phyloP scores from a whole-genome alignment of 306 rosid genomes.

The Potentilla sterilis region DNA sequence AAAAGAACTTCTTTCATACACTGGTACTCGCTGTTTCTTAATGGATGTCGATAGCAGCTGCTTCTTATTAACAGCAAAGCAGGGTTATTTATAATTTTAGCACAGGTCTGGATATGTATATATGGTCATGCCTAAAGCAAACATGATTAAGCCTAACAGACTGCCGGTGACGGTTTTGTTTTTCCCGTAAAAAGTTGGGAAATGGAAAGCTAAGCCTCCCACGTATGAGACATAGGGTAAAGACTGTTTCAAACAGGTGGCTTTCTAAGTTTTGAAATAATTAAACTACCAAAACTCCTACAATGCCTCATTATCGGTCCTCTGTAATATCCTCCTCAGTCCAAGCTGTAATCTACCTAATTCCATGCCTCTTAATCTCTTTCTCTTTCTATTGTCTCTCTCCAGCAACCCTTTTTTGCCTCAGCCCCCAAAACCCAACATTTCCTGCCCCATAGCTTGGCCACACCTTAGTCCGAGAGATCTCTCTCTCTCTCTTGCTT shows the following conservation, averaged over 20 bases:
- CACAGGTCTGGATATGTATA: not conserved
- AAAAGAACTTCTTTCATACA: too few species aligned
- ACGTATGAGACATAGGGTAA: constrained; percentile 9
- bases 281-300: constrained; percentile 35
- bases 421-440: constrained; percentile 45
- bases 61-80: not conserved
- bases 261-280: not conserved
- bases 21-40: too few species aligned
- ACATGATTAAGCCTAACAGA: not conserved
- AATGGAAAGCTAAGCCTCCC: constrained; percentile 3
- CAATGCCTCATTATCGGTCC: constrained; percentile 65
- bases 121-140: not conserved
- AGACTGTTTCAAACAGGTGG: constrained; percentile 35
- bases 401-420: constrained; percentile 16
- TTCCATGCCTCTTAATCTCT: constrained; percentile 27
- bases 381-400: constrained; percentile 16
- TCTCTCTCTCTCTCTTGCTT: not conserved
- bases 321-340: constrained; percentile 37
- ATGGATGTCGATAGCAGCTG: too few species aligned
- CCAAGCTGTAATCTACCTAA: constrained; percentile 44
- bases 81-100: not conserved
- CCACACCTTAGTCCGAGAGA: constrained; percentile 16
- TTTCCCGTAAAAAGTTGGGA: not conserved
- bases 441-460: constrained; percentile 29
- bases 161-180: not conserved